Evolutionary conservation across 2,329 filamentous ascomycete species (phyloP), one percentile per base, ranked within the genome.

Genomic region (Neofusicoccum parvum): DNA sequence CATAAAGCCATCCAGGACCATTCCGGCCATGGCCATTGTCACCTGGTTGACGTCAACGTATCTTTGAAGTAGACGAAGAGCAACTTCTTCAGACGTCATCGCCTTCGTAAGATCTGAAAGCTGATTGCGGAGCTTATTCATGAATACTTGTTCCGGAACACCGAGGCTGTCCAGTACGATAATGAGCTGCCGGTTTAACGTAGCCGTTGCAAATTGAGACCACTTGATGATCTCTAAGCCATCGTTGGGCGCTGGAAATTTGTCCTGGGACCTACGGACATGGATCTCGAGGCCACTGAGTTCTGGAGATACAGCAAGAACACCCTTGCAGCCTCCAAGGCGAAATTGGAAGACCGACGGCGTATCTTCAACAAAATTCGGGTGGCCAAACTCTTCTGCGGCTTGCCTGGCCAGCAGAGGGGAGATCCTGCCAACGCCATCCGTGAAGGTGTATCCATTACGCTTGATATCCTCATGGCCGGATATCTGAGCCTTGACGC

Each of bases 341-440:
- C 95, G 91, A 72, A 98, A 97, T 72, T 99, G 95, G 69, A 92
- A 94, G 0, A 92, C 90, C 0, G 93, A 96, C 0, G 95, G 94
- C 5, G 87, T 80, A 4, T 84, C 78, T 1, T 83, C 78, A 6
- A 78, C 78, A 1, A 84, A 77, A 12, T 83, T 83, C 20, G 82
- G 79, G 36, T 93, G 75, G 0, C 85, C 84, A 67, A 96, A 86
- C 69, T 95, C 90, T 14, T 86, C 80, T 9, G 89, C 86, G 50
- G 96, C 87, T 78, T 95, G 86, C 34, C 87, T 81, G 0, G 93
- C 91, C 23, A 97, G 81, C 66, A 92, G 89, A 0, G 78, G 79
- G 0, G 94, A 97, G n/a, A 99, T 92, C 74, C 92, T 96, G 1
- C 95, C 95, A 3, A 98, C 91, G 0, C 95, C 95, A 72, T 99